Evolutionary conservation across 768 basidiomycete genomes (phyloP).

Genomic region (Boletus rubescentipes): DNA sequence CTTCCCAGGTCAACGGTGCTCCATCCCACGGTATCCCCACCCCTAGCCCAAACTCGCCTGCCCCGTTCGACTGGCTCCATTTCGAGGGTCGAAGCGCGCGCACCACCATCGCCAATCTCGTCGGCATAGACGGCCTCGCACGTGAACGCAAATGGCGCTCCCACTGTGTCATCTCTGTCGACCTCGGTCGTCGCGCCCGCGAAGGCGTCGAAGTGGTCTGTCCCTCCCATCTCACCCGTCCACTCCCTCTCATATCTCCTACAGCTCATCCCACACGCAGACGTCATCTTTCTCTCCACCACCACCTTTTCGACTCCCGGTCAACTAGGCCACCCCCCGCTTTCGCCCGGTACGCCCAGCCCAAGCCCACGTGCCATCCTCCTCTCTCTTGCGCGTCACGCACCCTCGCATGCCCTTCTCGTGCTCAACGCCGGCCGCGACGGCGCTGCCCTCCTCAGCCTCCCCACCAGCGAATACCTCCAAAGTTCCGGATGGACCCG

Average conservation of each 20-base stretch:
- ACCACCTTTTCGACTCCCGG: slow-evolving; percentile 20
- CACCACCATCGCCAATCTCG: slow-evolving; percentile 75
- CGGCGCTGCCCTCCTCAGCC: slow-evolving; percentile 75
- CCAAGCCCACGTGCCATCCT: slow-evolving; percentile 71
- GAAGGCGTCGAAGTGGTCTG: slow-evolving; percentile 81
- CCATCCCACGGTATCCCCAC: slow-evolving; percentile 25
- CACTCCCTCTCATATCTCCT: neutral
- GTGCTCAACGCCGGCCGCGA: slow-evolving; percentile 79
- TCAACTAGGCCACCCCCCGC: slow-evolving; percentile 30
- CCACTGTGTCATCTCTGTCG: slow-evolving; percentile 79
- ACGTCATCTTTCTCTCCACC: slow-evolving; percentile 68
- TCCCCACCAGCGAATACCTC: slow-evolving; percentile 84
- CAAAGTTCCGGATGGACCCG: slow-evolving; percentile 76
- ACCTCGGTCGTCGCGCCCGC: slow-evolving; percentile 68
- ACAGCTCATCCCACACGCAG: slow-evolving; percentile 79
- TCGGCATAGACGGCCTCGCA: slow-evolving; percentile 78
- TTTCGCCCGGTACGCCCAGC: slow-evolving; percentile 42
- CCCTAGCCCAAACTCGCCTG: slow-evolving; percentile 55
- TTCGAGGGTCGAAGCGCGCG: slow-evolving; percentile 81
- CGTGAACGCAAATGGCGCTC: slow-evolving; percentile 82
- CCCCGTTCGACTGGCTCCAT: slow-evolving; percentile 86
- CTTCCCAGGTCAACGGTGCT: slow-evolving; percentile 23
- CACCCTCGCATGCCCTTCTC: slow-evolving; percentile 74
- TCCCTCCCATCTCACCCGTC: slow-evolving; percentile 12
- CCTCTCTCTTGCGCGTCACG: slow-evolving; percentile 66